A percentile compares a stretch with the other conserved stretches of the same genome.
Evolutionary conservation across 768 basidiomycete genomes (phyloP).

Genomic region (Pluteus cervinus): DNA sequence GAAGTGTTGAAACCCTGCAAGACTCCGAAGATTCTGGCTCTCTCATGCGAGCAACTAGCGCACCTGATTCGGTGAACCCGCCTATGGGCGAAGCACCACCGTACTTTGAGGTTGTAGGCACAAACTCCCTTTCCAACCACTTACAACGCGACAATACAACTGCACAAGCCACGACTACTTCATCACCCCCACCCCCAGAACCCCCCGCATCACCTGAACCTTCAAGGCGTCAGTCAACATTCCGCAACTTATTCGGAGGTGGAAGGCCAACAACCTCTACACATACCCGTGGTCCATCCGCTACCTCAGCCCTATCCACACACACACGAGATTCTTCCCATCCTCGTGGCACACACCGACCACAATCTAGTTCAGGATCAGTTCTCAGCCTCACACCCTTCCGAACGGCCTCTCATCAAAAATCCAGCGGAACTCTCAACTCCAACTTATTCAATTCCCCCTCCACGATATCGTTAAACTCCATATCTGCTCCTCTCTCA

Average conservation of each 20-base stretch:
- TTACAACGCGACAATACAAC: constrained; percentile 1
- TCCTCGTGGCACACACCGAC: constrained; percentile 22
- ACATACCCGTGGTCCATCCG: too few relatives aligned
- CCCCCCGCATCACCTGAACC: constrained; percentile 16
- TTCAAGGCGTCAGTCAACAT: constrained; percentile 5
- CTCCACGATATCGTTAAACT: constrained; percentile 64
- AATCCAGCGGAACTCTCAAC: constrained; percentile 33
- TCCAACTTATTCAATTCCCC: constrained; percentile 49
- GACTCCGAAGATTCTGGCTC: constrained; percentile 25
- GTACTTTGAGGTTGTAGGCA: constrained; percentile 52
- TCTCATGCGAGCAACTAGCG: constrained; percentile 18
- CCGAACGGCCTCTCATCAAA: constrained; percentile 44
- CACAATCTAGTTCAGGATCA: constrained; percentile 28
- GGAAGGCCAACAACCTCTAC: too few relatives aligned
- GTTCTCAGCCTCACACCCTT: constrained; percentile 37
- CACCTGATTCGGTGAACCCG: constrained; percentile 19
- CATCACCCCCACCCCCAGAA: constrained; percentile 9
- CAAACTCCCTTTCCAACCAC: too few relatives aligned
- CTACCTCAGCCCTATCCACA: constrained; percentile 16
- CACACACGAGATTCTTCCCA: constrained; percentile 17
- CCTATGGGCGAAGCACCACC: constrained; percentile 61
- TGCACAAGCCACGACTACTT: constrained; percentile 11
- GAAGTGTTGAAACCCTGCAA: constrained; percentile 22
- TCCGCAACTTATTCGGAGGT: too few relatives aligned
- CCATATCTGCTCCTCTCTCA: constrained; percentile 70